phyloP scores from a whole-genome alignment of 2,329 filamentous ascomycete species.

The Fusarium anguioides region DNA sequence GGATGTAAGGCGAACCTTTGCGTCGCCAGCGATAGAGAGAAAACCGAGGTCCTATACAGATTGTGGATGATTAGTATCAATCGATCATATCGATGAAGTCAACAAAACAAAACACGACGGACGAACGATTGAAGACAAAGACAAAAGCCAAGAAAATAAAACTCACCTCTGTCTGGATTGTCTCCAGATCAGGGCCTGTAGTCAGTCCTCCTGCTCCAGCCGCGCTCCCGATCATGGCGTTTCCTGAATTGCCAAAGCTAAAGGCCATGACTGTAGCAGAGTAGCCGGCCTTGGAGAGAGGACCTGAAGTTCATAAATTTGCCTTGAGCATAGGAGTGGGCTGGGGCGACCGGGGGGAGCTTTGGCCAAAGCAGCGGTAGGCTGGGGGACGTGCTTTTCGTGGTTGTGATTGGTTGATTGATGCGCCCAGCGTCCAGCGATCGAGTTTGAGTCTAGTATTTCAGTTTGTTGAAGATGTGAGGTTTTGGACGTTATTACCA shows the following conservation, averaged over 20 bases:
- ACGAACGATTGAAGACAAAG: constrained; percentile 10
- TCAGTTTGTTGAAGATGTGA: background rate
- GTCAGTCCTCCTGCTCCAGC: constrained; percentile 52
- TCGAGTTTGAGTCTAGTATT: constrained; percentile 9
- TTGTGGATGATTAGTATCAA: constrained; percentile 35
- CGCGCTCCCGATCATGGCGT: constrained; percentile 55
- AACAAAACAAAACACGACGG: constrained; percentile 34
- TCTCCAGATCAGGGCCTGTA: constrained; percentile 74
- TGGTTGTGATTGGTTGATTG: constrained; percentile 39
- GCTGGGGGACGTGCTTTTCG: constrained; percentile 39
- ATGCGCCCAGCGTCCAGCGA: constrained; percentile 6
- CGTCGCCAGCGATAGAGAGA: constrained; percentile 79
- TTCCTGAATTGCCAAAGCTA: constrained; percentile 64
- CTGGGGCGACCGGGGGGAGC: constrained; percentile 34
- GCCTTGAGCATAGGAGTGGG: constrained; percentile 40
- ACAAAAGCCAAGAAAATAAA: background rate
- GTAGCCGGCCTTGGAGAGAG: constrained; percentile 48
- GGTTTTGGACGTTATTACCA: background rate
- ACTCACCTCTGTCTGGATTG: constrained; percentile 84
- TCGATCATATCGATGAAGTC: constrained; percentile 20
- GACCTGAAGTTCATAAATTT: constrained; percentile 46
- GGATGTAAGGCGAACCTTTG: constrained; percentile 82
- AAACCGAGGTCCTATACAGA: constrained; percentile 77
- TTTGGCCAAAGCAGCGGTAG: constrained; percentile 36
- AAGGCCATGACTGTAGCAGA: constrained; percentile 70